phyloP scores from a whole-genome alignment of 805 yeast genomes.

The Ogataea paraovalis region DNA sequence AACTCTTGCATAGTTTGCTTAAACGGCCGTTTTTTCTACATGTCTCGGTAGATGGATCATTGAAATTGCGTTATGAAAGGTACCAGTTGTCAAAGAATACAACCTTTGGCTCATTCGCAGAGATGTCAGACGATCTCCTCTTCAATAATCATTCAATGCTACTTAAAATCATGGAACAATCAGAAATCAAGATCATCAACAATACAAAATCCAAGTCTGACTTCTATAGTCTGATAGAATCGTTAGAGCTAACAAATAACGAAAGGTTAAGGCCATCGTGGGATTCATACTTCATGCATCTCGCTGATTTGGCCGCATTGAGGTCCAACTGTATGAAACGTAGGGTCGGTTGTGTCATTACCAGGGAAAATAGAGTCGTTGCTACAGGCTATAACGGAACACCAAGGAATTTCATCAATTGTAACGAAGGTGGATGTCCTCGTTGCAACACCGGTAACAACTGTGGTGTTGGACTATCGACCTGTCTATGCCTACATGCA shows the following conservation, averaged over 20 bases:
- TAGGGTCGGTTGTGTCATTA: slow-evolving; percentile 94
- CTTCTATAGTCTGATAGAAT: slow-evolving; percentile 36
- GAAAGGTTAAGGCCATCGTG: slow-evolving; percentile 82
- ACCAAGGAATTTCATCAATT: slow-evolving; percentile 80
- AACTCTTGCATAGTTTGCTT: slow-evolving; percentile 42
- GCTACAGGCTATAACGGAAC: slow-evolving; percentile 99
- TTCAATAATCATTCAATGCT: slow-evolving; percentile 19
- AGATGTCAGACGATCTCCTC: slow-evolving; percentile 10
- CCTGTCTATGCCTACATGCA: slow-evolving; percentile 93
- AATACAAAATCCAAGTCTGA: slow-evolving; percentile 34
- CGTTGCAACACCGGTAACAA: slow-evolving; percentile 75
- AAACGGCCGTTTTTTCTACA: slow-evolving; percentile 85
- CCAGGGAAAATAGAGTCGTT: slow-evolving; percentile 76
- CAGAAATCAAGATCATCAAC: slow-evolving; percentile 59
- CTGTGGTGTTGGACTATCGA: slow-evolving; percentile 62
- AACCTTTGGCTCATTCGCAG: slow-evolving; percentile 15
- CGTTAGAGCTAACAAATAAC: slow-evolving; percentile 43
- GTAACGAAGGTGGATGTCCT: slow-evolving; percentile 94
- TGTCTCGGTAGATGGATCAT: slow-evolving; percentile 71
- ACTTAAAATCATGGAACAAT: slow-evolving; percentile 41
- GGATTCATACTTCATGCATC: slow-evolving; percentile 93
- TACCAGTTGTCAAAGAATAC: slow-evolving; percentile 15
- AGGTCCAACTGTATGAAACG: slow-evolving; percentile 97
- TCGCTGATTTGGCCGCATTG: slow-evolving; percentile 89
- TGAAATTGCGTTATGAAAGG: slow-evolving; percentile 42